These are phyloP conservation scores for Artemisia argyi DNA, from an alignment of 129 eudicot genomes.

Conservation along the genomic window DNA sequence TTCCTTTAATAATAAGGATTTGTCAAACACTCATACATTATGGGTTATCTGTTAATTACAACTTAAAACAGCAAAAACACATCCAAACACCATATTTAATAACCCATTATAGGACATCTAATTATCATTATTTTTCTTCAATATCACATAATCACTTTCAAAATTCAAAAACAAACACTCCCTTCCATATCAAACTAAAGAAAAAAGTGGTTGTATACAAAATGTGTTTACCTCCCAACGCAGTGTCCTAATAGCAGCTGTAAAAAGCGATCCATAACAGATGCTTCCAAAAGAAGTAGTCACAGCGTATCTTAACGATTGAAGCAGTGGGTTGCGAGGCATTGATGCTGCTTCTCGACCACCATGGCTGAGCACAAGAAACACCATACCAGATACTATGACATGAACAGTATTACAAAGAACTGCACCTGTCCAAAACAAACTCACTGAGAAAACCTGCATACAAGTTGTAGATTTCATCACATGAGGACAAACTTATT, in stretches of 20 bases:
- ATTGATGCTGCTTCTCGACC: conserved; percentile 71
- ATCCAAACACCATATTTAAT: not conserved
- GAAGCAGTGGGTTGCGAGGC: conserved; percentile 72
- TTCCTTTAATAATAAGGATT: not conserved
- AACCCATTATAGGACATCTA: not conserved
- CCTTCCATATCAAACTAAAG: not conserved
- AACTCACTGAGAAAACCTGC: conserved; percentile 89
- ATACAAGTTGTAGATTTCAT: not conserved
- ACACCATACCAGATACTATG: conserved; percentile 91
- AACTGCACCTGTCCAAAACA: conserved; percentile 98
- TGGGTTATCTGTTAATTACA: not conserved
- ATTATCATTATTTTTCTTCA: not conserved
- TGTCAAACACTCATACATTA: not conserved
- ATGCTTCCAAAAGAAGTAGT: conserved; percentile 97
- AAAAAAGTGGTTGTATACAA: conserved; percentile 2
- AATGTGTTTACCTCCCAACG: conserved; percentile 75
- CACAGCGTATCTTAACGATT: conserved; percentile 66
- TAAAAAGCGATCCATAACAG: conserved; percentile 93
- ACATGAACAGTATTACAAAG: conserved; percentile 89
- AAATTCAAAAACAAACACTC: not conserved
- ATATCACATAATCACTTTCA: not conserved
- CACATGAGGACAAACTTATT: not conserved
- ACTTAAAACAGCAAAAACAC: not conserved
- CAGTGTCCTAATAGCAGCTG: conserved; percentile 91
- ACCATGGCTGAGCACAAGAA: conserved; percentile 89